A percentile compares a stretch with the other conserved stretches of the same genome.
Evolutionary conservation across 2,329 filamentous ascomycete genomes (phyloP).

Genomic region (Myriosclerotinia duriaeana): DNA sequence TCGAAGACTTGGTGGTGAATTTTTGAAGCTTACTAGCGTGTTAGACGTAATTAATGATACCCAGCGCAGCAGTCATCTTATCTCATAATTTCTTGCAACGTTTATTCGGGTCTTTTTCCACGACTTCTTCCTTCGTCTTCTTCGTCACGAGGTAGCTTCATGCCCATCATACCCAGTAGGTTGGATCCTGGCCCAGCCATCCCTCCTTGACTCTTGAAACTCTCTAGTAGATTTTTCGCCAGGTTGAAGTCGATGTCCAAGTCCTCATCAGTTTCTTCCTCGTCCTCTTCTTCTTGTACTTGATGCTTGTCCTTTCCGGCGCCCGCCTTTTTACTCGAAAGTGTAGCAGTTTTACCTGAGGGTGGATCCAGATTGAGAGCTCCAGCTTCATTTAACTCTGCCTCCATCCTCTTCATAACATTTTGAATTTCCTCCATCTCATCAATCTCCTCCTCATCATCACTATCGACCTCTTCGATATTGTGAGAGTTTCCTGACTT

Average conservation of each 20-base stretch:
- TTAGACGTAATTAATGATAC: conserved; percentile 25
- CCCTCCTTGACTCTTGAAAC: conserved; percentile 87
- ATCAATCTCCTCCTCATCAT: conserved; percentile 39
- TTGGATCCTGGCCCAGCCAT: conserved; percentile 85
- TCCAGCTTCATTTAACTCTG: conserved; percentile 67
- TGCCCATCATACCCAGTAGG: conserved; percentile 80
- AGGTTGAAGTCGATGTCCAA: conserved; percentile 83
- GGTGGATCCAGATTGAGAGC: conserved; percentile 57
- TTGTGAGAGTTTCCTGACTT: conserved; percentile 21
- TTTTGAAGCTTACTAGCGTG: conserved; percentile 21
- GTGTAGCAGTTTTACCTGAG: conserved; percentile 38
- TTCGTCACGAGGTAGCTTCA: conserved; percentile 78
- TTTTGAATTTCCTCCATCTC: conserved; percentile 64
- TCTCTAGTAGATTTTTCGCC: conserved; percentile 86
- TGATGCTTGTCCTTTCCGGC: conserved; percentile 27
- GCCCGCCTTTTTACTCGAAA: conserved; percentile 32
- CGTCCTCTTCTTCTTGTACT: conserved; percentile 51
- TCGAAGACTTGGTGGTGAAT: conserved; percentile 21
- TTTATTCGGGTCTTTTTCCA: conserved; percentile 13
- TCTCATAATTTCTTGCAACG: conserved; percentile 15
- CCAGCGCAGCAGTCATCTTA: conserved; percentile 10
- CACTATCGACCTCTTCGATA: conserved; percentile 36
- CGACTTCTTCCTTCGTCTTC: conserved; percentile 45
- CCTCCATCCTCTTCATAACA: conserved; percentile 68
- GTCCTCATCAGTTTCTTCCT: conserved; percentile 57